These are phyloP conservation scores for Aspergillus sergii DNA, from an alignment of 2,329 filamentous ascomycete genomes.

Conservation along the genomic window DNA sequence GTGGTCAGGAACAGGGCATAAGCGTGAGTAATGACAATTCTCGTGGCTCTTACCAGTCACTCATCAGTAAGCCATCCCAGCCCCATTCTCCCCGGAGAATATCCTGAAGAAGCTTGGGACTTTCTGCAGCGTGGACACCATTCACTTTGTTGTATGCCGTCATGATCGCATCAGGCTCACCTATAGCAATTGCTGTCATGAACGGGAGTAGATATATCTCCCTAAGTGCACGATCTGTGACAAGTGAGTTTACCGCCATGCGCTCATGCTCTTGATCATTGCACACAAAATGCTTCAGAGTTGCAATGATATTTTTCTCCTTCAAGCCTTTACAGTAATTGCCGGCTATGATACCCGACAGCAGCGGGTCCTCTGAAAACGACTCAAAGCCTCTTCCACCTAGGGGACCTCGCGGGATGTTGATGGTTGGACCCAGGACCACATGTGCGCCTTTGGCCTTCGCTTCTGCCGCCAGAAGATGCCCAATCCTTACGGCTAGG, in stretches of 20 bases:
- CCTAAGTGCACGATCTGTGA: conserved; percentile 57
- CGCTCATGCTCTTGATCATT: conserved; percentile 51
- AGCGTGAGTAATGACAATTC: no score
- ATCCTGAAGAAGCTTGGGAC: conserved; percentile 39
- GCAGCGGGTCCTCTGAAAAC: conserved; percentile 77
- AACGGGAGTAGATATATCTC: conserved; percentile 69
- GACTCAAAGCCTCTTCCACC: conserved; percentile 84
- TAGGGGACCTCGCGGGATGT: conserved; percentile 77
- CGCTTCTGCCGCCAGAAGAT: conserved; percentile 69
- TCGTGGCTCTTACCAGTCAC: conserved; percentile 42
- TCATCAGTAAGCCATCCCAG: conserved; percentile 49
- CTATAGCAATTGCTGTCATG: conserved; percentile 60
- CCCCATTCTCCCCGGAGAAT: conserved; percentile 49
- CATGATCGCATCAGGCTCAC: conserved; percentile 60
- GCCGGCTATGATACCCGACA: conserved; percentile 73
- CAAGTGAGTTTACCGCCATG: conserved; percentile 43
- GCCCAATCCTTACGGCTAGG: conserved; percentile 68
- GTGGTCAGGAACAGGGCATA: neutral
- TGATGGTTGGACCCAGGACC: conserved; percentile 75
- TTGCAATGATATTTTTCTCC: conserved; percentile 74
- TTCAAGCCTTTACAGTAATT: conserved; percentile 74
- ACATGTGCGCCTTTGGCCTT: conserved; percentile 74
- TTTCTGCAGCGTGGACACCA: conserved; percentile 49
- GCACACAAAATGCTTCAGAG: conserved; percentile 67
- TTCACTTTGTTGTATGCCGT: conserved; percentile 62